phyloP scores from a whole-genome alignment of 768 basidiomycete species.

The Galerina marginata region DNA sequence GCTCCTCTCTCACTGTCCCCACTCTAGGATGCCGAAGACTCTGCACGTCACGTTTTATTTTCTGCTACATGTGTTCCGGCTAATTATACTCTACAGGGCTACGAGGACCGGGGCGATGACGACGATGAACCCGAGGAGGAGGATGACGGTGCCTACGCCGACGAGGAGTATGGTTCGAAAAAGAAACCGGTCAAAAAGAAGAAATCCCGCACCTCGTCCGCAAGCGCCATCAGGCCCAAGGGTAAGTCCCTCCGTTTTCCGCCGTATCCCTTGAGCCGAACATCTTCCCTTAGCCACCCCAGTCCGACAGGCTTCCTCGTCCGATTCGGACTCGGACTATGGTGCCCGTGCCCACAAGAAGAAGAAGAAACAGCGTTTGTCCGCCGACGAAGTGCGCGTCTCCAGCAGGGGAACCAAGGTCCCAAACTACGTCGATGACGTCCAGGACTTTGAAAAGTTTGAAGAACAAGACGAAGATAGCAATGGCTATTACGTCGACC shows the following conservation, averaged over 20 bases:
- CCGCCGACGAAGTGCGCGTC: constrained; percentile 77
- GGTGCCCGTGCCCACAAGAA: constrained; percentile 82
- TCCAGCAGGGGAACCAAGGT: constrained; percentile 78
- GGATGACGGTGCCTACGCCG: constrained; percentile 79
- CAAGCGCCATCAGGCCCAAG: constrained; percentile 58
- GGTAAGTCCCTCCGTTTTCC: constrained; percentile 43
- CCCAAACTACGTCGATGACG: constrained; percentile 85
- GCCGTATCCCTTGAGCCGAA: constrained; percentile 20
- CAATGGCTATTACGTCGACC: constrained; percentile 60
- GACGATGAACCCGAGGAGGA: constrained; percentile 64
- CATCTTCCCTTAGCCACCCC: constrained; percentile 38
- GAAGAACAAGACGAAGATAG: constrained; percentile 68
- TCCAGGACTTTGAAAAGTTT: constrained; percentile 77
- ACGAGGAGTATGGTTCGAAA: constrained; percentile 70
- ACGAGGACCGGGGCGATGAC: constrained; percentile 65
- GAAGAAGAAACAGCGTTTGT: constrained; percentile 69
- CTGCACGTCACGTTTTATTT: constrained; percentile 48
- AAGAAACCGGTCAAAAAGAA: constrained; percentile 75
- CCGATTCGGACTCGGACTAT: constrained; percentile 89
- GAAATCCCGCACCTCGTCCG: constrained; percentile 50
- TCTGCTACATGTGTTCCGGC: constrained; percentile 18
- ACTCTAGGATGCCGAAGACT: constrained; percentile 57
- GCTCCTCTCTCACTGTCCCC: constrained; percentile 17
- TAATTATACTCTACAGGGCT: constrained; percentile 43
- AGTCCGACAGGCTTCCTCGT: constrained; percentile 60